phyloP scores from a whole-genome alignment of 495 filamentous ascomycete species.

The Aspergillus leporis region DNA sequence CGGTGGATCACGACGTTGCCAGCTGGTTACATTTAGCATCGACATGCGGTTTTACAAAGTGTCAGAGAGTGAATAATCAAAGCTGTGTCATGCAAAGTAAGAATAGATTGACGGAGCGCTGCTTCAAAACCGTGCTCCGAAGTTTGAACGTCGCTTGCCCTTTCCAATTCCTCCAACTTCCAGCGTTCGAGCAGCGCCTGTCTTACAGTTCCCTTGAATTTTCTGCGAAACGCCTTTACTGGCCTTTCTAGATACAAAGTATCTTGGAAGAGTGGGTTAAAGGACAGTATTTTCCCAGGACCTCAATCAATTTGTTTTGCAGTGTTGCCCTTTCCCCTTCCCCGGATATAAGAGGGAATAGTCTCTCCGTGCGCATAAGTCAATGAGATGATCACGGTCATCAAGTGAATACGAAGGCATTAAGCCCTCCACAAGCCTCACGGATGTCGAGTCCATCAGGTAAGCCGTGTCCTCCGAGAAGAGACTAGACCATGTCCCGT shows the following conservation, averaged over 20 bases:
- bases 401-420: conserved; percentile 1
- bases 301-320: background rate
- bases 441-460: background rate
- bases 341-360: background rate
- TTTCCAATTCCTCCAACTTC: no score
- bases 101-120: background rate
- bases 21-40: background rate
- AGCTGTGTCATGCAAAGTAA: conserved; percentile 3
- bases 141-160: no score
- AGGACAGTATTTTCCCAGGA: background rate
- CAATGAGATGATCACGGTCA: background rate
- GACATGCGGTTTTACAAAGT: background rate
- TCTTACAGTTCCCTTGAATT: background rate
- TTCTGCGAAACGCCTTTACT: background rate
- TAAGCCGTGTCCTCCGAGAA: background rate
- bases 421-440: background rate
- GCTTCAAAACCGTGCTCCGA: no score
- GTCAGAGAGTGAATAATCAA: background rate
- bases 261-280: background rate
- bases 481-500: background rate
- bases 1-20: background rate
- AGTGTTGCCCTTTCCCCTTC: background rate
- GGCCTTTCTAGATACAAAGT: background rate
- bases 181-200: no score
- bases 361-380: background rate